phyloP scores from a whole-genome alignment of 208 protist species.

The Crithidia bombi region DNA sequence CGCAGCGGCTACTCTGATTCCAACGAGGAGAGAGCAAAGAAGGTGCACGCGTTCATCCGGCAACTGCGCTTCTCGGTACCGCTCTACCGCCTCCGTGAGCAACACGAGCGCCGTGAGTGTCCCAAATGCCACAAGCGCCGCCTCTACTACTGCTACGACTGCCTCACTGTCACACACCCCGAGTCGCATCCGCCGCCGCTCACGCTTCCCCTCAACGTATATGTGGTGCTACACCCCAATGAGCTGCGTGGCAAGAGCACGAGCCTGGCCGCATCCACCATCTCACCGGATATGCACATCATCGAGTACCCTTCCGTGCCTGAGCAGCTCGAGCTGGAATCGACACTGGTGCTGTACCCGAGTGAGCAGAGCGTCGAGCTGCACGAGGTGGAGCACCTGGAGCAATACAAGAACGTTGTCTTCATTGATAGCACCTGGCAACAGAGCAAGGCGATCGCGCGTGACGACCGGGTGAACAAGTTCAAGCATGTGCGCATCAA shows the following conservation, averaged over 20 bases:
- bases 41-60: constrained; percentile 73
- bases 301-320: constrained; percentile 76
- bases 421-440: constrained; percentile 96
- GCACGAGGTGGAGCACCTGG: constrained; percentile 67
- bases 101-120: constrained; percentile 69
- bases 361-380: constrained; percentile 77
- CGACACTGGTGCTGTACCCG: constrained; percentile 88
- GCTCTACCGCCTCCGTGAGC: constrained; percentile 58
- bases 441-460: constrained; percentile 88
- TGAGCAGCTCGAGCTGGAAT: constrained; percentile 54
- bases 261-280: constrained; percentile 89
- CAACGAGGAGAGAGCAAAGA: constrained; percentile 52
- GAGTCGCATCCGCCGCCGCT: constrained; percentile 81
- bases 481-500: constrained; percentile 88
- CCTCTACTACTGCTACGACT: constrained; percentile 92
- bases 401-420: constrained; percentile 84
- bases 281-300: constrained; percentile 88
- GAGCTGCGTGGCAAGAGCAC: constrained; percentile 94
- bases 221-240: constrained; percentile 88
- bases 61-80: constrained; percentile 77
- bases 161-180: constrained; percentile 82
- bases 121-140: constrained; percentile 76
- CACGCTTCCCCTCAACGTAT: constrained; percentile 78
- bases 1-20: constrained; percentile 70
- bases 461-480: constrained; percentile 69